A percentile compares a stretch with the other conserved stretches of the same genome.
Evolutionary conservation across 768 basidiomycete species (phyloP).

Genomic region (Phylloporus arenicola): DNA sequence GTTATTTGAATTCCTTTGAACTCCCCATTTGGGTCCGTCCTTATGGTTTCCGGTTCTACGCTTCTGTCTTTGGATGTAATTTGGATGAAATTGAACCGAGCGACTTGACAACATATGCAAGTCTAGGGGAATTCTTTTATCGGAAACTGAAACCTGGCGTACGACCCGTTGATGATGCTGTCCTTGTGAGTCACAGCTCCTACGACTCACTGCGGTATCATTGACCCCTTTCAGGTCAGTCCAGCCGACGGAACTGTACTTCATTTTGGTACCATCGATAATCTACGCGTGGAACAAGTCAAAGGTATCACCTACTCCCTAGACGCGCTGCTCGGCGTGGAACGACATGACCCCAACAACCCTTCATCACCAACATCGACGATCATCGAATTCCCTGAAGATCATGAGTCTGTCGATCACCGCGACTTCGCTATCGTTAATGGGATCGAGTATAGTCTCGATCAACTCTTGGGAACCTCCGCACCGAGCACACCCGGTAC

Average conservation of each 20-base stretch:
- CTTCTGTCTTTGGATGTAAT: constrained; percentile 88
- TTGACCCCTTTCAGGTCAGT: constrained; percentile 53
- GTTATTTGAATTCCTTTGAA: constrained; percentile 88
- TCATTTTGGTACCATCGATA: constrained; percentile 83
- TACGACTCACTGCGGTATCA: neutral
- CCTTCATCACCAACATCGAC: constrained; percentile 39
- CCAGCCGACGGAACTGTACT: constrained; percentile 92
- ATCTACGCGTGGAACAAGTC: constrained; percentile 85
- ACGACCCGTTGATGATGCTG: constrained; percentile 71
- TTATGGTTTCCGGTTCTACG: constrained; percentile 79
- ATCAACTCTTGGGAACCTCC: constrained; percentile 70
- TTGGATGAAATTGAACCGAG: constrained; percentile 80
- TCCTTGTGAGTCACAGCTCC: constrained; percentile 48
- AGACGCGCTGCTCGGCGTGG: constrained; percentile 84
- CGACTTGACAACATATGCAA: constrained; percentile 75
- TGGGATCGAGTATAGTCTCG: constrained; percentile 93
- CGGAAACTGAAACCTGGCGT: constrained; percentile 75
- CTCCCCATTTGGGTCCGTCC: constrained; percentile 96
- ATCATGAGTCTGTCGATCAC: constrained; percentile 68
- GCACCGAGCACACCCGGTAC: constrained; percentile 38
- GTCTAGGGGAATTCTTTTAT: constrained; percentile 96
- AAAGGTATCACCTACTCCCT: constrained; percentile 98
- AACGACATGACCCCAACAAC: constrained; percentile 40
- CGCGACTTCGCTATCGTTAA: constrained; percentile 94
- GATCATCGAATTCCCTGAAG: constrained; percentile 36